Conservation (phyloP, 768 basidiomycete genomes). For the Suillus subaureus region DNA sequence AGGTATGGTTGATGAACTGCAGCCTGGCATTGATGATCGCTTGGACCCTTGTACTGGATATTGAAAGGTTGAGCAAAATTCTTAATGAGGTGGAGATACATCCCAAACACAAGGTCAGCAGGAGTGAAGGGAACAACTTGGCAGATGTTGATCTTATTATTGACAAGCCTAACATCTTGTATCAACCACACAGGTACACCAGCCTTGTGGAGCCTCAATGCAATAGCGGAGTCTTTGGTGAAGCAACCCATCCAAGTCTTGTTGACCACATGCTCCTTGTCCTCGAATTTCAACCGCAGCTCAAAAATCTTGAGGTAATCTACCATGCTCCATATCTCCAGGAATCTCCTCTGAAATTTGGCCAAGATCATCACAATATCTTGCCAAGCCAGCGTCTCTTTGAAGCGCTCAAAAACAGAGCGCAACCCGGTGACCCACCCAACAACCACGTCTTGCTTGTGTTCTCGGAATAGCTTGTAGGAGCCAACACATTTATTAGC, state of each 20-base stretch:
- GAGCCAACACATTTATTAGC: background rate
- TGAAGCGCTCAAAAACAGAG: background rate
- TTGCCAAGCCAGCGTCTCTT: background rate
- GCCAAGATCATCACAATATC: slow-evolving; percentile 3
- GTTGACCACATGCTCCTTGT: background rate
- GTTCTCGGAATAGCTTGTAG: background rate
- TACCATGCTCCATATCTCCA: background rate
- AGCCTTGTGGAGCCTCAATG: background rate
- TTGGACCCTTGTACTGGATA: background rate
- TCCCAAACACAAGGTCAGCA: background rate
- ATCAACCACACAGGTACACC: slow-evolving; percentile 6
- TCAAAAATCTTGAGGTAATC: background rate
- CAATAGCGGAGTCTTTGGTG: background rate
- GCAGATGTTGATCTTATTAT: background rate
- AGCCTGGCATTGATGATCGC: background rate
- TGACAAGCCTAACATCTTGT: background rate
- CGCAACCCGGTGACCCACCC: background rate
- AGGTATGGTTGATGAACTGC: background rate
- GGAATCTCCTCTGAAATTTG: background rate
- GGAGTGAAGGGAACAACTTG: background rate
- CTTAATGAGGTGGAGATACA: background rate
- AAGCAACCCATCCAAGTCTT: slow-evolving; percentile 7
- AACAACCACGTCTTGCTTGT: background rate
- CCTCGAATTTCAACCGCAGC: background rate
- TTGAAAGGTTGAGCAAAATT: background rate